phyloP scores from a whole-genome alignment of 345 rosid genomes.

The Balakata baccata region DNA sequence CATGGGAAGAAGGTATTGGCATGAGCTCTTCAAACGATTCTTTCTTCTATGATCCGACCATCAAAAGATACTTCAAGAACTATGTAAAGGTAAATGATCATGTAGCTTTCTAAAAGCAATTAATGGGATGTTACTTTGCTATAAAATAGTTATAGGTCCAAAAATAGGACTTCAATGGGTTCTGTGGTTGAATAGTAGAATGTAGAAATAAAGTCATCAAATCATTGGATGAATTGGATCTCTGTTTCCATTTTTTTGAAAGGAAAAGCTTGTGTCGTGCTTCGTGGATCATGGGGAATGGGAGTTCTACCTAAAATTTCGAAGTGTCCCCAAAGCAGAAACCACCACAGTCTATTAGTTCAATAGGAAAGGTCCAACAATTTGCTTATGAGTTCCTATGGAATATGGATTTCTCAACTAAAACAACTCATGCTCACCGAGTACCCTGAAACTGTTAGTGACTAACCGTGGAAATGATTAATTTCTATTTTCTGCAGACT shows the following conservation, averaged over 20 bases:
- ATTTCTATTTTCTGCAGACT: not conserved
- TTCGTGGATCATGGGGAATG: not conserved
- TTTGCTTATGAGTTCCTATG: not conserved
- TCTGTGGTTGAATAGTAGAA: not conserved
- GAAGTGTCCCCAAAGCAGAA: not conserved
- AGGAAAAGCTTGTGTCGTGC: constrained; percentile 2
- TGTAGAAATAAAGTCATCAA: too few species aligned
- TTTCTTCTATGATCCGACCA: constrained; percentile 94
- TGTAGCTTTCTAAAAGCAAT: not conserved
- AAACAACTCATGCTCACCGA: not conserved
- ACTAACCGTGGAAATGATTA: not conserved
- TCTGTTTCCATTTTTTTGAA: not conserved
- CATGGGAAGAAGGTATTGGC: constrained; percentile 95
- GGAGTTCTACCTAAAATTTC: not conserved
- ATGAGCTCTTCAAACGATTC: constrained; percentile 93
- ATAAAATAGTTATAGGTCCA: not conserved
- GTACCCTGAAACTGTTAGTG: not conserved
- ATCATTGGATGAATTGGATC: not conserved
- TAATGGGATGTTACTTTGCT: not conserved
- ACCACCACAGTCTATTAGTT: not conserved
- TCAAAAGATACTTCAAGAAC: constrained; percentile 76
- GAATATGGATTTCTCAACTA: not conserved
- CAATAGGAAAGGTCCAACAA: not conserved
- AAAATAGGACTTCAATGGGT: not conserved
- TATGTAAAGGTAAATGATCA: constrained; percentile 51